Evolutionary conservation across 805 yeast genomes (phyloP), one percentile per base, ranked within the genome.

Genomic region (Kodamaea hsintzibuensis): DNA sequence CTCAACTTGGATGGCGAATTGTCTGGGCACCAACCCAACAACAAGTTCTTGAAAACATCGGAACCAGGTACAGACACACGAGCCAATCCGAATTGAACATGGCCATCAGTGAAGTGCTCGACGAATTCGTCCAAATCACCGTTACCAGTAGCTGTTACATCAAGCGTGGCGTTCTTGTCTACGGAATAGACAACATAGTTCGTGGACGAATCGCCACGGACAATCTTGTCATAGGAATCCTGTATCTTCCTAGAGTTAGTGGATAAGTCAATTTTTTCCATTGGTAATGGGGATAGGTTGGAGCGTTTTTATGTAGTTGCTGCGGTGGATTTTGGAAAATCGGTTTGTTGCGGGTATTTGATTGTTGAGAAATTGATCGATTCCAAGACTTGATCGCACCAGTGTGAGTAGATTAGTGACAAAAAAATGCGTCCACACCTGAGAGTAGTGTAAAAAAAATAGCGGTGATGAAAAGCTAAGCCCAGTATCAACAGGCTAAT

Each of bases 11-110:
- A 58, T 50, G 98, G 96, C 18, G 96, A 92, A 53, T 93, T 89
- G 70, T 95, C 98, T 6, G 99, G 99, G 73, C 96, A 89, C 97
- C 97, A 93, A 50, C 98, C 98, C 39, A 95, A 78, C 47, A 95
- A 76, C 33, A 93, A 81, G 59, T 89, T 78, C 76, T 95, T 95
- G 64, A 83, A 82, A 37, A 95, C 92, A 61, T 89, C 95, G 3
- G 96, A 88, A n/a, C 95, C 96, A 53, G 93, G 93, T 53, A 93
- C 96, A 54, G 85, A 83, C 47, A 93, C 90, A 52, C 96, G 83
- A 42, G 90, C 88, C 55, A 95, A 79, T 42, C 98, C 99, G 64
- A 86, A 95, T 74, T 92, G 96, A 56, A 92, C 90, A 55, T 84
- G 83, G 2, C 96, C 88, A 60, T 93, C 98, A 61, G 85, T 87